Evolutionary conservation across 2,329 filamentous ascomycete species (phyloP).

Genomic region (Talaromyces sp.): DNA sequence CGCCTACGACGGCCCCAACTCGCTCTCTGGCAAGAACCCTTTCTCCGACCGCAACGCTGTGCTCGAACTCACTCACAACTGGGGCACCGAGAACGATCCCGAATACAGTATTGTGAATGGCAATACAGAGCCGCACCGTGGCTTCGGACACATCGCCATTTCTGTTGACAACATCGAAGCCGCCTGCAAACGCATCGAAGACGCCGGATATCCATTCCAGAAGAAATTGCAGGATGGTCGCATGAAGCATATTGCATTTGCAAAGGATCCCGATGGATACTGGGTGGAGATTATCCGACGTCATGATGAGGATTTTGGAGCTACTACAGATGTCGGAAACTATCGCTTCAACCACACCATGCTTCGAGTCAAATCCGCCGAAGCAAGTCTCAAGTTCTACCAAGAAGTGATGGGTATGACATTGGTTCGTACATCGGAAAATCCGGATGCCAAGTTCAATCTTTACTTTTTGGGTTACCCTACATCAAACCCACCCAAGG

Average conservation of each 20-base stretch:
- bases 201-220: constrained; percentile 89
- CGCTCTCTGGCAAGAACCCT: constrained; percentile 69
- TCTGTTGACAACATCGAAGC: constrained; percentile 80
- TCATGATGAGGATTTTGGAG: constrained; percentile 68
- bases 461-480: constrained; percentile 90
- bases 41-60: constrained; percentile 83
- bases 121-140: constrained; percentile 81
- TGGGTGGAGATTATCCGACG: constrained; percentile 62
- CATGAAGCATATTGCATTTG: constrained; percentile 87
- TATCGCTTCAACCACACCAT: constrained; percentile 72
- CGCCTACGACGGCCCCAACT: constrained; percentile 74
- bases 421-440: constrained; percentile 70
- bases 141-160: constrained; percentile 84
- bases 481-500: constrained; percentile 52
- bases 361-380: constrained; percentile 83
- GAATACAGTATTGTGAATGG: constrained; percentile 80
- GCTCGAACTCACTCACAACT: constrained; percentile 79
- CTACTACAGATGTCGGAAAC: constrained; percentile 67
- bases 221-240: constrained; percentile 88
- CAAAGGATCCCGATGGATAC: constrained; percentile 80
- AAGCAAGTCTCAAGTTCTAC: constrained; percentile 74
- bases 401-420: constrained; percentile 87
- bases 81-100: constrained; percentile 83
- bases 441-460: constrained; percentile 70
- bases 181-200: constrained; percentile 83